phyloP scores from a whole-genome alignment of 805 yeast species.

The Hanseniaspora mollemarum region DNA sequence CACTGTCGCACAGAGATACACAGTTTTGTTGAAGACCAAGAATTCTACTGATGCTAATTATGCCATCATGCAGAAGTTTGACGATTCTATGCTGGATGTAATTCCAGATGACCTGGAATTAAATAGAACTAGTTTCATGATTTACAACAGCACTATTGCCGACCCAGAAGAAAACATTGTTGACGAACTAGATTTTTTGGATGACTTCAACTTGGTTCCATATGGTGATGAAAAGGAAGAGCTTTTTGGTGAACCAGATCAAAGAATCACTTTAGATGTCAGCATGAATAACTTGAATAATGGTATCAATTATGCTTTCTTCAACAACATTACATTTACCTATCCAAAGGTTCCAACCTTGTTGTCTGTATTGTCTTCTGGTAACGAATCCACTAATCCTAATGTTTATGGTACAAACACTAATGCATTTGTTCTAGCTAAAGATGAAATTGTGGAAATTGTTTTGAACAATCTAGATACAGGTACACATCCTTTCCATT shows the following conservation, averaged over 20 bases:
- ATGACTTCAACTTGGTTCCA: constrained; percentile 72
- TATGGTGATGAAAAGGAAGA: constrained; percentile 36
- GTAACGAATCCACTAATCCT: constrained; percentile 44
- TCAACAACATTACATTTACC: constrained; percentile 72
- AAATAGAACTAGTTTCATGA: constrained; percentile 66
- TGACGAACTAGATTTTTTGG: constrained; percentile 45
- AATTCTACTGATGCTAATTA: constrained; percentile 50
- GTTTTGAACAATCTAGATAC: constrained; percentile 78
- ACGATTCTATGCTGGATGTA: constrained; percentile 70
- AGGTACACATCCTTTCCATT: constrained; percentile 94
- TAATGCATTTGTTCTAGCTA: constrained; percentile 54
- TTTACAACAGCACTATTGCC: constrained; percentile 39
- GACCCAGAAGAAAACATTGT: constrained; percentile 34
- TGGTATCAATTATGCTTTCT: constrained; percentile 93
- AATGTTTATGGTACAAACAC: constrained; percentile 67
- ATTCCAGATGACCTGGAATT: constrained; percentile 52
- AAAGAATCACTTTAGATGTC: constrained; percentile 57
- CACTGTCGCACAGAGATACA: constrained; percentile 85
- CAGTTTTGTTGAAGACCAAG: constrained; percentile 67
- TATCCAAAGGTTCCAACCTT: constrained; percentile 80
- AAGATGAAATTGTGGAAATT: constrained; percentile 54
- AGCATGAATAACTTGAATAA: constrained; percentile 71
- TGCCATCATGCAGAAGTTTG: constrained; percentile 74
- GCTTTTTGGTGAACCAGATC: constrained; percentile 55
- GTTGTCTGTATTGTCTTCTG: constrained; percentile 65